phyloP scores from a whole-genome alignment of 495 filamentous ascomycete genomes.

The Aspergillus nanangensis region DNA sequence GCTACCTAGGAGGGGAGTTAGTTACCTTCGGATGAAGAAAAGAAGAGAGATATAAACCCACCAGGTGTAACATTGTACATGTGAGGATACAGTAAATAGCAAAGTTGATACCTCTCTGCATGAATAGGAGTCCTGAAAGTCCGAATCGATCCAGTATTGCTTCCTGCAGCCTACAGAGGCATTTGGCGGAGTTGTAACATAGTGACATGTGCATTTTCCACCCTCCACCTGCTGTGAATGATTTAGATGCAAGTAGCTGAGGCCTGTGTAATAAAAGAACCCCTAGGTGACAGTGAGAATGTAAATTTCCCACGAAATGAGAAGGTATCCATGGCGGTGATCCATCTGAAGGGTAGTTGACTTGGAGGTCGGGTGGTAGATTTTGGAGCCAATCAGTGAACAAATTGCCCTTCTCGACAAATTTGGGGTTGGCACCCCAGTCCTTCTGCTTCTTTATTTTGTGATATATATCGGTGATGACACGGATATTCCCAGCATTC shows the following conservation, averaged over 20 bases:
- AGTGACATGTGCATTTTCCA: constrained; percentile 88
- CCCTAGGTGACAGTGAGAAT: constrained; percentile 85
- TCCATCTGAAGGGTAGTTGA: constrained; percentile 74
- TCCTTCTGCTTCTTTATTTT: constrained; percentile 80
- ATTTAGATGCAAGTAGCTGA: constrained; percentile 73
- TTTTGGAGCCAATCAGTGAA: constrained; percentile 71
- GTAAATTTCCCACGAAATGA: constrained; percentile 88
- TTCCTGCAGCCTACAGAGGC: constrained; percentile 87
- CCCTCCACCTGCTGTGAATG: constrained; percentile 63
- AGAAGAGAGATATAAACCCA: constrained; percentile 40
- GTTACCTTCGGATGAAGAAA: background rate
- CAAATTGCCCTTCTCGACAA: constrained; percentile 70
- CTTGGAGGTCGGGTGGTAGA: constrained; percentile 73
- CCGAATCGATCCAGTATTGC: constrained; percentile 74
- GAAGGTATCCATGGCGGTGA: constrained; percentile 82
- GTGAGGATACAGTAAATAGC: constrained; percentile 89
- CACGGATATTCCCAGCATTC: constrained; percentile 72
- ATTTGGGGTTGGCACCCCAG: constrained; percentile 84
- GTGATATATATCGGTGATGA: constrained; percentile 69
- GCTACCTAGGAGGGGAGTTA: constrained; percentile 62
- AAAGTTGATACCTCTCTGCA: constrained; percentile 94
- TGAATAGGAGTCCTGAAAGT: constrained; percentile 77
- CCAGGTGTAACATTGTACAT: constrained; percentile 92
- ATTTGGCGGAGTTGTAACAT: constrained; percentile 83
- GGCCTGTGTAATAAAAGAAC: constrained; percentile 88